Base-by-base conservation (phyloP, 1,139 yeast species). In the Saccharomyces hybrid region DNA sequence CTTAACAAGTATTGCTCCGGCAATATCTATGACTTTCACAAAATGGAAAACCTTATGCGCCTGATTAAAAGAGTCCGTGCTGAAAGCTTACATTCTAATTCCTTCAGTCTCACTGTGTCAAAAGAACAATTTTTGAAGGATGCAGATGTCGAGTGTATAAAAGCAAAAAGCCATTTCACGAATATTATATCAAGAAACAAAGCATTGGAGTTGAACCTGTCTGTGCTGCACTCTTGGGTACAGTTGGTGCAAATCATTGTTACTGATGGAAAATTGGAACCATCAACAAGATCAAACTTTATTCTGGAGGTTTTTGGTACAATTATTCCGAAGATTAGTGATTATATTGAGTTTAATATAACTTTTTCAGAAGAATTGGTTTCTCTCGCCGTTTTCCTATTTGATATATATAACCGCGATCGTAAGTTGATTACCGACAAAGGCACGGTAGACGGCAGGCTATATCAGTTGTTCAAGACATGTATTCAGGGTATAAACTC, bases 171-270 rank as follows among this genome's bases (percentile, higher is more conserved):
- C 32, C 48, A 60, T 60, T n/a, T 72, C 34, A 72, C 75, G 0
- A 78, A 77, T 58, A 74, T 74, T 48, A 63, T 81, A 16, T 71
- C 80, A 11, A 73, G 73, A 41, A 73, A 75, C 38, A 75, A 75
- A 47, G 77, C 82, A 61, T 77, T 78, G 55, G 69, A 75, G 1
- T 73, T 77, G 4, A 95, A 87, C 59, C 73, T 85, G 49, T 73
- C 78, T 7, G 82, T 85, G 55, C 72, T 91, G 29, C 87, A 83
- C 62, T 81, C 95, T 0, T 91, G 98, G 98, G 83, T 86, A 34
- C 86, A 85, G 61, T 71, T 90, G 52, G 83, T 88, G 41, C 88
- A 88, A 58, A 82, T 89, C 3, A 71, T 89, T 50, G 82, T 88
- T 6, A 76, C 82, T 19, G 93, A 86, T 64, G 78, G 82, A 2